Percentiles rank a stretch among this genome's conserved stretches.
phyloP scores from a whole-genome alignment of 352 stramenopile genomes.

The Phytophthora parvispora region DNA sequence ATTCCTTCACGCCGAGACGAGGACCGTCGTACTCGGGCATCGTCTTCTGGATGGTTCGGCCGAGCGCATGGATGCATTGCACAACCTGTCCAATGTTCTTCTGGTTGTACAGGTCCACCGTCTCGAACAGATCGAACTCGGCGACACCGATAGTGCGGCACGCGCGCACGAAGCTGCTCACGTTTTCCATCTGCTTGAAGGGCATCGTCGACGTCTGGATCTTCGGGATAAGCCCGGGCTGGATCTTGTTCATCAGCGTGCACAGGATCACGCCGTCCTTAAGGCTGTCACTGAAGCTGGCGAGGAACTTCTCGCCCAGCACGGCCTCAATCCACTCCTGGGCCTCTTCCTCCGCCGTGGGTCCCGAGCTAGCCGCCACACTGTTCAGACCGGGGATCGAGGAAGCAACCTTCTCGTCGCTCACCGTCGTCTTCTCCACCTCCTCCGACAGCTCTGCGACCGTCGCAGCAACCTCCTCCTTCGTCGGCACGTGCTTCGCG shows the following conservation, averaged over 20 bases:
- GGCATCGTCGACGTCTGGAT: constrained; percentile 80
- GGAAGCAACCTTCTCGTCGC: constrained; percentile 35
- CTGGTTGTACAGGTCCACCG: constrained; percentile 90
- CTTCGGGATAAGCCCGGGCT: constrained; percentile 57
- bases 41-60: constrained; percentile 81
- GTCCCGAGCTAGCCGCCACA: constrained; percentile 29
- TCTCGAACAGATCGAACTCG: constrained; percentile 94
- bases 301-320: constrained; percentile 73
- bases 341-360: constrained; percentile 68
- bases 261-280: constrained; percentile 89
- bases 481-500: constrained; percentile 28
- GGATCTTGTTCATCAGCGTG: constrained; percentile 80
- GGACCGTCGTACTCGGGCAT: constrained; percentile 76
- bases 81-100: constrained; percentile 91
- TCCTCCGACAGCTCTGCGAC: constrained; percentile 57
- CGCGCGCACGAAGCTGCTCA: constrained; percentile 84
- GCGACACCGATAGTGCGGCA: constrained; percentile 86
- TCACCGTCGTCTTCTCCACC: constrained; percentile 49
- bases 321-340: constrained; percentile 87
- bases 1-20: constrained; percentile 78
- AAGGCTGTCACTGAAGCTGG: constrained; percentile 76
- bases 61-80: constrained; percentile 87
- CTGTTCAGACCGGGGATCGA: constrained; percentile 57
- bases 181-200: constrained; percentile 95
- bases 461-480: constrained; percentile 49